Evolutionary conservation across 768 basidiomycete species (phyloP).

Genomic region (Polyporus arcularius): DNA sequence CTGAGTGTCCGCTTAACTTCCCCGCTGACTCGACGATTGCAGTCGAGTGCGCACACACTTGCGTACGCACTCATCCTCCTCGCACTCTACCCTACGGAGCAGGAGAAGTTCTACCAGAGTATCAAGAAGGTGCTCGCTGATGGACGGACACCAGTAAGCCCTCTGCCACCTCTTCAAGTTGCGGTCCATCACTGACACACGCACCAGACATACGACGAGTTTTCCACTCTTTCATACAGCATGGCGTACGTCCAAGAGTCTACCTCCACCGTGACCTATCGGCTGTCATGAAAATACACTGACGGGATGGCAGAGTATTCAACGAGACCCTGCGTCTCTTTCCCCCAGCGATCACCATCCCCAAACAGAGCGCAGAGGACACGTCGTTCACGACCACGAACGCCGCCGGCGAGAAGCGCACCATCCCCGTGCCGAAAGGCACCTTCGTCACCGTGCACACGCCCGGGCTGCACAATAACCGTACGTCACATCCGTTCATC

Average conservation of each 20-base stretch:
- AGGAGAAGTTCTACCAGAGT: constrained; percentile 38
- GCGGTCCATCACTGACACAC: not conserved
- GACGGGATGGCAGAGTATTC: constrained; percentile 27
- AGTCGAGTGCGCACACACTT: constrained; percentile 39
- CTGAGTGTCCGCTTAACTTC: not conserved
- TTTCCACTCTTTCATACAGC: constrained; percentile 22
- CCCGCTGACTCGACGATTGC: not conserved
- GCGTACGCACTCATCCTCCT: constrained; percentile 37
- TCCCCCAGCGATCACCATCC: constrained; percentile 30
- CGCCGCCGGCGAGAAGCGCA: constrained; percentile 27
- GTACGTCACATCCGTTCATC: constrained; percentile 25
- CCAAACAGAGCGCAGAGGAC: constrained; percentile 32
- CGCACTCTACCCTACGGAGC: constrained; percentile 42
- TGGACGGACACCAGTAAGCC: constrained; percentile 29
- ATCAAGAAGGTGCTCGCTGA: constrained; percentile 30
- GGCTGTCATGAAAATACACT: not conserved
- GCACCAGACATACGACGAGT: constrained; percentile 32
- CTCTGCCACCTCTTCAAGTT: no score
- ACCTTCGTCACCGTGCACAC: constrained; percentile 28
- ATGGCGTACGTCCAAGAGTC: constrained; percentile 25
- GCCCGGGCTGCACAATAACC: constrained; percentile 36
- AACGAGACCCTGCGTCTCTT: constrained; percentile 38
- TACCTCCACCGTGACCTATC: no score
- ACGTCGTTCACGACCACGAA: constrained; percentile 28
- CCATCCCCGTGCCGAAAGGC: constrained; percentile 31